These are phyloP conservation scores for Sporormia fimetaria DNA, from an alignment of 495 filamentous ascomycete species.

Conservation along the genomic window DNA sequence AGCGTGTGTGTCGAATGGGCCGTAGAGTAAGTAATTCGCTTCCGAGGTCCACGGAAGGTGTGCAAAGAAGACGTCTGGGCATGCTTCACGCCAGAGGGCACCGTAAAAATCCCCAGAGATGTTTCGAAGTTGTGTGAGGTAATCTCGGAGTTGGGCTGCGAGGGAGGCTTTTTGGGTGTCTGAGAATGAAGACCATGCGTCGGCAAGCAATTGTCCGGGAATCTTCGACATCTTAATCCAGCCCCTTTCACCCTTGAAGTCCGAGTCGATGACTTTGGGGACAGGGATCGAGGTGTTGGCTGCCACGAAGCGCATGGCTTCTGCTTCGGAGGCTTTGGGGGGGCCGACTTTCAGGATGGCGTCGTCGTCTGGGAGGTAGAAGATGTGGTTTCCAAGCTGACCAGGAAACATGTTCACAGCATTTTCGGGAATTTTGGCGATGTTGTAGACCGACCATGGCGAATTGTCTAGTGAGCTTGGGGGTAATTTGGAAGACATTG, in stretches of 20 bases:
- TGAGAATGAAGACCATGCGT: not conserved
- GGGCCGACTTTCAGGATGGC: not conserved
- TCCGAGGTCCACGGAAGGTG: not conserved
- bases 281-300: not conserved
- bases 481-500: no score
- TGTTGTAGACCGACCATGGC: not conserved
- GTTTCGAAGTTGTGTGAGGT: not conserved
- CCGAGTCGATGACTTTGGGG: not conserved
- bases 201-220: not conserved
- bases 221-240: not conserved
- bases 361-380: not conserved
- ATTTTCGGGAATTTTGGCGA: not conserved
- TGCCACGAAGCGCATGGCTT: not conserved
- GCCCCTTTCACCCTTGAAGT: not conserved
- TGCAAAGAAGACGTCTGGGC: conserved; percentile 1
- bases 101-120: not conserved
- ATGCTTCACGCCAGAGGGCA: not conserved
- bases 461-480: no score
- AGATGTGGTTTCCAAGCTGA: not conserved
- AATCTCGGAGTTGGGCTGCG: not conserved
- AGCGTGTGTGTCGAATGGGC: not conserved
- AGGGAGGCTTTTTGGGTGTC: not conserved
- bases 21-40: not conserved
- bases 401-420: conserved; percentile 1
- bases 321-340: not conserved